phyloP scores from a whole-genome alignment of 805 yeast species.

The Hemisphaericaspora nanyangensis region DNA sequence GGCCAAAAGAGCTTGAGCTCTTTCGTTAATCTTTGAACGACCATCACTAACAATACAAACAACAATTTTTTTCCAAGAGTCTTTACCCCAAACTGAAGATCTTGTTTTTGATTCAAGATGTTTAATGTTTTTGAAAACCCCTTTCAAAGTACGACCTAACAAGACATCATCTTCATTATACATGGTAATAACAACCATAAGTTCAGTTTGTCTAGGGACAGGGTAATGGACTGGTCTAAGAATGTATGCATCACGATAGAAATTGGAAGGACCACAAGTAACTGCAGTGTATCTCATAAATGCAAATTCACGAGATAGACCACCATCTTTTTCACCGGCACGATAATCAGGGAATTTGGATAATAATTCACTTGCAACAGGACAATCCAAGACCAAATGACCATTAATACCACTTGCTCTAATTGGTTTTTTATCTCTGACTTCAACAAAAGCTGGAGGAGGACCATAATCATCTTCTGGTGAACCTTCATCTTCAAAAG shows the following conservation, averaged over 20 bases:
- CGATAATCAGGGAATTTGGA: constrained; percentile 39
- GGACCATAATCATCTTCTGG: constrained; percentile 16
- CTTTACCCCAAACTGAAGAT: constrained; percentile 48
- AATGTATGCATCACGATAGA: constrained; percentile 51
- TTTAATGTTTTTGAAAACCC: constrained; percentile 60
- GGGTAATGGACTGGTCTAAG: constrained; percentile 55
- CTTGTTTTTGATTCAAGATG: constrained; percentile 47
- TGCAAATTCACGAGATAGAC: constrained; percentile 50
- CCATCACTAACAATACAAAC: constrained; percentile 66
- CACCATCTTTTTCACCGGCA: constrained; percentile 32
- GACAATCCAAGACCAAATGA: constrained; percentile 46
- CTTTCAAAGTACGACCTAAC: constrained; percentile 59
- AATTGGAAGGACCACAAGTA: constrained; percentile 67
- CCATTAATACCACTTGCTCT: constrained; percentile 40
- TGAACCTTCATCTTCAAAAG: constrained; percentile 25
- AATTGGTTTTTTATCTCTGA: constrained; percentile 30
- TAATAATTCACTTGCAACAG: constrained; percentile 41
- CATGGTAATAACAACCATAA: constrained; percentile 61
- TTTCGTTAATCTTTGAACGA: constrained; percentile 59
- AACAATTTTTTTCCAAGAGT: constrained; percentile 58
- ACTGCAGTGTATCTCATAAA: constrained; percentile 64
- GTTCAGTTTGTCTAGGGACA: constrained; percentile 51
- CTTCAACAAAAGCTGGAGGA: constrained; percentile 35
- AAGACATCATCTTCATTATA: constrained; percentile 64
- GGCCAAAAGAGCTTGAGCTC: constrained; percentile 60